phyloP scores from a whole-genome alignment of 208 protist species.

The Acanthamoeba sp. region DNA sequence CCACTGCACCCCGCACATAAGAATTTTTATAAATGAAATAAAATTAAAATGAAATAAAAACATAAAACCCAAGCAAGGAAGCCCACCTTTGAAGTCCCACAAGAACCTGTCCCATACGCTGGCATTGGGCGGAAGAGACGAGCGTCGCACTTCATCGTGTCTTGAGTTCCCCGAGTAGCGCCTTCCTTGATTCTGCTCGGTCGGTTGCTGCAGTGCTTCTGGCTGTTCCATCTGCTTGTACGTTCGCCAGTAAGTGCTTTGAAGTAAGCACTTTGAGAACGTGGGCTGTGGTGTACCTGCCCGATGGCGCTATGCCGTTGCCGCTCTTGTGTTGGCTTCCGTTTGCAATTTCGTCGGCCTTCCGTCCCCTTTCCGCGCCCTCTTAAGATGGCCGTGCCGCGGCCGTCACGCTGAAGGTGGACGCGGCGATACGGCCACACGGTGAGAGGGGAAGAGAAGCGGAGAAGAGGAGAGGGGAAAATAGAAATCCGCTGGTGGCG shows the following conservation, averaged over 20 bases:
- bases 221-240: too few species aligned
- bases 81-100: conserved; percentile 3
- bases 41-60: background rate
- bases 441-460: too few species aligned
- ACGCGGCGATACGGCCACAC: too few species aligned
- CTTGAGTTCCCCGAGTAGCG: too few species aligned
- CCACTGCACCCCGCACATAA: background rate
- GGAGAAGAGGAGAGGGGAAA: background rate
- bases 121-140: background rate
- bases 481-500: background rate
- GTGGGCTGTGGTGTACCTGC: too few species aligned
- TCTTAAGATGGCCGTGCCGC: too few species aligned
- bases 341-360: background rate
- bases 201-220: background rate
- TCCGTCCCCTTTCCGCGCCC: background rate
- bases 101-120: background rate
- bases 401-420: too few species aligned
- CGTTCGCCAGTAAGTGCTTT: too few species aligned
- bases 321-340: background rate
- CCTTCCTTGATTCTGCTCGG: background rate
- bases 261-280: too few species aligned
- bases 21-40: background rate
- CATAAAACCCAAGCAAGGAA: background rate
- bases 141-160: background rate
- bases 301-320: background rate